Conservation (phyloP, 768 basidiomycete species). For the Favolaschia claudopus region DNA sequence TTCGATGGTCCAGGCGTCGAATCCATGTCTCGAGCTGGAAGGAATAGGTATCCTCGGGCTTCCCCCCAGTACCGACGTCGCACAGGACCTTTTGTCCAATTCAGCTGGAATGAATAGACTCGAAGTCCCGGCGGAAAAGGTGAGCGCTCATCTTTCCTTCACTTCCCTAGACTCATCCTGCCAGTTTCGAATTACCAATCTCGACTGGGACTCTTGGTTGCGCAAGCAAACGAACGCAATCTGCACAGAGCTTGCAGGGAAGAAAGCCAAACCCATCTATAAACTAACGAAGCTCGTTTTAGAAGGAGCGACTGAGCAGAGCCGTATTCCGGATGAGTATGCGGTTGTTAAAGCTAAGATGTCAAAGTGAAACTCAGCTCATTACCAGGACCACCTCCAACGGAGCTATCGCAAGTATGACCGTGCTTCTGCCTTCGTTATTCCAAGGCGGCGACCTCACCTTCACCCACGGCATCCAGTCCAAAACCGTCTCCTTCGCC, state of each 20-base stretch:
- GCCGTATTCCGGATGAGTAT: too few species aligned
- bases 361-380: too few species aligned
- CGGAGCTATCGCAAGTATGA: background rate
- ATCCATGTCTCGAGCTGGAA: constrained; percentile 3
- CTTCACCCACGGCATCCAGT: background rate
- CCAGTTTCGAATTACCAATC: background rate
- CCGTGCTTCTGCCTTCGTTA: background rate
- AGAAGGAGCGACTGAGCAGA: background rate
- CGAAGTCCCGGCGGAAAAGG: background rate
- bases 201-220: background rate
- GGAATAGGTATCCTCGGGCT: background rate
- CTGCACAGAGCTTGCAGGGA: background rate
- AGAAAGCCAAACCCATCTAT: background rate
- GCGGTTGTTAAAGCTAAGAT: too few species aligned
- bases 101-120: background rate
- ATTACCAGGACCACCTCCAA: background rate
- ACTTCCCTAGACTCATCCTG: background rate
- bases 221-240: background rate
- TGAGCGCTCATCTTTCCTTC: background rate
- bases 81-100: background rate
- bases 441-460: background rate
- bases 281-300: background rate
- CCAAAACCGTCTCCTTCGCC: background rate
- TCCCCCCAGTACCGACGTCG: background rate
- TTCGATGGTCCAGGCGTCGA: background rate